These are phyloP conservation scores for Vickermania spadyakhi DNA, from an alignment of 208 protist species.

Conservation along the genomic window DNA sequence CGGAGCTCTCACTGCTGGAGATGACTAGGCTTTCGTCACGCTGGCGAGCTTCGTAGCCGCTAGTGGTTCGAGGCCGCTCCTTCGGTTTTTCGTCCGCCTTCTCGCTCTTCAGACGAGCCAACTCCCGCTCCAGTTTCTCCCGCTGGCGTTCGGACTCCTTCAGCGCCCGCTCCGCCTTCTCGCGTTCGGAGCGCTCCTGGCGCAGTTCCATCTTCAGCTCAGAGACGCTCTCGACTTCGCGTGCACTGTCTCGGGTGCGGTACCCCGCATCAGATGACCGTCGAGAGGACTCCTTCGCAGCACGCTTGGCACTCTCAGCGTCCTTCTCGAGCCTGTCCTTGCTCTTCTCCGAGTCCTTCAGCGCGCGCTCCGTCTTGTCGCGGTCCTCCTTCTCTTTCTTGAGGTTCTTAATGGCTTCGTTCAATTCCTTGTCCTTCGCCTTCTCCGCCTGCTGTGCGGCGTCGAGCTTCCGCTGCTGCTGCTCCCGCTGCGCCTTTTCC, in stretches of 20 bases:
- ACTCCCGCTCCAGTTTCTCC: conserved; percentile 1
- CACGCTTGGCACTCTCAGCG: neutral
- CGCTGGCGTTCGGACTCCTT: conserved; percentile 1
- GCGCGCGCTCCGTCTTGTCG: neutral
- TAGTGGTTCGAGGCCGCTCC: neutral
- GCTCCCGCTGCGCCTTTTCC: conserved; percentile 1
- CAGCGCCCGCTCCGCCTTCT: neutral
- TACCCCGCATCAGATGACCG: neutral
- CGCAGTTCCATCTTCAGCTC: neutral
- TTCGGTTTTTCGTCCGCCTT: neutral
- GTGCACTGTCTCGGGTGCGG: neutral
- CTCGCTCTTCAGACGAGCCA: neutral
- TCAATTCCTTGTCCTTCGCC: neutral
- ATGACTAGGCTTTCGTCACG: neutral
- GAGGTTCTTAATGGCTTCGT: neutral
- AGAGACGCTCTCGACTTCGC: neutral
- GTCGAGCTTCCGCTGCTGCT: conserved; percentile 1
- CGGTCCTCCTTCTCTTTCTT: neutral
- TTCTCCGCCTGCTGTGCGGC: neutral
- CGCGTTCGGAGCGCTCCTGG: neutral
- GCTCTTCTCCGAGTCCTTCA: neutral
- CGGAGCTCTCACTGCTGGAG: neutral
- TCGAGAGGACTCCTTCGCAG: neutral
- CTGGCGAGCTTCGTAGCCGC: neutral
- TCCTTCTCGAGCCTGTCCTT: neutral